Conservation (phyloP, 75 land plant species). For the Cunninghamia lanceolata region DNA sequence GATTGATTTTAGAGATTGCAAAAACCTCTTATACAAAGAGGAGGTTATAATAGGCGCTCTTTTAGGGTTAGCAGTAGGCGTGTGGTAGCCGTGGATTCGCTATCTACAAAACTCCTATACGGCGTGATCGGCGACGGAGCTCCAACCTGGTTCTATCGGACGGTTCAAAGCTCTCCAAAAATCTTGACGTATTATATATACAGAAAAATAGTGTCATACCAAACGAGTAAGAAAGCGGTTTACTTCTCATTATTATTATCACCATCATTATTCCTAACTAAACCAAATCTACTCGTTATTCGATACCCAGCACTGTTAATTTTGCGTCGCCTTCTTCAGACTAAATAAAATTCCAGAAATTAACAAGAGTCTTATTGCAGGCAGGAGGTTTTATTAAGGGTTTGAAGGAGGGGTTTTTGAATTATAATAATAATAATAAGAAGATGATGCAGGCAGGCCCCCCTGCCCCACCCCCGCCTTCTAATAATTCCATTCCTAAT, state of each 20-base stretch:
- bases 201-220: not conserved
- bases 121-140: not conserved
- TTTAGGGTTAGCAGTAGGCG: constrained; percentile 5
- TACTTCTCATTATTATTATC: too few species aligned
- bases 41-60: not conserved
- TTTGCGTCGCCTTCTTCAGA: not conserved
- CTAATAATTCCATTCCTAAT: not conserved
- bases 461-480: not conserved
- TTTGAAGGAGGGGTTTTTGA: constrained; percentile 6
- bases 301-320: not conserved
- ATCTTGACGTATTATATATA: not conserved
- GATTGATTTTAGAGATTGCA: too few species aligned
- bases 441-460: constrained; percentile 1
- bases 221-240: not conserved
- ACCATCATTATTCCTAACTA: not conserved
- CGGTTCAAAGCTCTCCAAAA: not conserved
- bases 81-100: constrained; percentile 2
- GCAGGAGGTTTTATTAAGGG: not conserved
- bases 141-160: not conserved
- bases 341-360: not conserved
- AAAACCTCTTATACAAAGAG: not conserved
- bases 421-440: not conserved
- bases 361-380: not conserved
- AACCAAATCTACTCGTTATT: not conserved
- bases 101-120: not conserved